Evolutionary conservation across 1,284 basidiomycete genomes (phyloP), one percentile per base, ranked within the genome.

Genomic region (Butyriboletus appendiculatus): DNA sequence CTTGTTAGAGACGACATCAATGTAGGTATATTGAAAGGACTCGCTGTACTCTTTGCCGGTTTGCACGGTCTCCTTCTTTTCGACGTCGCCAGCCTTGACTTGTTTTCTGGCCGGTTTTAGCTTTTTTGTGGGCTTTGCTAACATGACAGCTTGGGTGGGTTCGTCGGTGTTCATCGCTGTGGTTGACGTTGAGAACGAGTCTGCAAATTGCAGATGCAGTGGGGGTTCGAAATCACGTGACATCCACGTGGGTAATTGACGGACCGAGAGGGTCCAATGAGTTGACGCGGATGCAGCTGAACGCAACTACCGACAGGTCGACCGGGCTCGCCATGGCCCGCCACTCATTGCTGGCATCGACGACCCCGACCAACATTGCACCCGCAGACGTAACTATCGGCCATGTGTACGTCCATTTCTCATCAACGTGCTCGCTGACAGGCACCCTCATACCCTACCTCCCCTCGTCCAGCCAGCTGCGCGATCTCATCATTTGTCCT

Each of bases 21-120:
- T 28, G 30, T 22, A 6, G 38, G 1, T 33, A 18, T 6, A 11
- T 4, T 15, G 35, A 44, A 32, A 33, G 28, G 38, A 74, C 91
- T 64, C 62, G 95, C 93, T 96, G 74, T 96, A 96, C 68, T 96
- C 94, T 71, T 96, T 95, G 48, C 95, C 95, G 0, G 92, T 94
- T 73, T 98, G 95, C 9, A 87, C 82, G 1, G 88, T 85, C 68
- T 94, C 90, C 59, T 85, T 88, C 75, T 92, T 94, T 64, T 92
- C 92, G 5, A 96, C 88, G 59, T 96, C 88, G 40, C 92, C 95
- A 1, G 89, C 77, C 62, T 92, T 89, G 35, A 97, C 93, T 68
- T 96, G 94, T 66, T 94, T 94, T 51, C 93, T 77, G 4, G 94
- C 94, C 2, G 94, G 93, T 63, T 86, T 88, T 9, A 88, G 74